Conservation (phyloP, 208 protist genomes). For the Acanthamoeba sp. region DNA sequence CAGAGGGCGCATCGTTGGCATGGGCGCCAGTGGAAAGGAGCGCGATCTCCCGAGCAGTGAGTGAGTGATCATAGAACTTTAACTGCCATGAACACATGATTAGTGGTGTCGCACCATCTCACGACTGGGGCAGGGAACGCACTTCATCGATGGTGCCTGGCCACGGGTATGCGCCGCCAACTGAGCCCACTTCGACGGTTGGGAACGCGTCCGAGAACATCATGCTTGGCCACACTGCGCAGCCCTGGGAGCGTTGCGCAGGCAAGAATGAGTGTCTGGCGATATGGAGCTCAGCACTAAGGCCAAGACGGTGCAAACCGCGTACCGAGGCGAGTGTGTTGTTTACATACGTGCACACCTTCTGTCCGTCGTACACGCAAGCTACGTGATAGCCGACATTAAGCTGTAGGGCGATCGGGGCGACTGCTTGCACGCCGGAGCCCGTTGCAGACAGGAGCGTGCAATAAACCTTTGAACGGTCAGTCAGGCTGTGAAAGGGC, state of each 20-base stretch:
- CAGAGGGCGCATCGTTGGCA: background rate
- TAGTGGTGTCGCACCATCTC: no score
- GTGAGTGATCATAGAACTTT: background rate
- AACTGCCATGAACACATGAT: background rate
- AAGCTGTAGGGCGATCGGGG: background rate
- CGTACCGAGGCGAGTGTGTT: background rate
- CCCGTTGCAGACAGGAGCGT: no score
- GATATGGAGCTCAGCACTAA: background rate
- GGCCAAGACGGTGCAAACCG: background rate
- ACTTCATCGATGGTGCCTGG: conserved; percentile 5
- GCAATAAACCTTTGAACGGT: no score
- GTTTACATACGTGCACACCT: background rate
- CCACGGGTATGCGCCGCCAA: background rate
- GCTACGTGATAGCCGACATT: background rate
- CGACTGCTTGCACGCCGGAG: no score
- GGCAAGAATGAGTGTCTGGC: background rate
- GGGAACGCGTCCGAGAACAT: background rate
- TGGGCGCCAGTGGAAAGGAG: no score
- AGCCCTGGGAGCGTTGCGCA: background rate
- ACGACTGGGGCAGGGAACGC: background rate
- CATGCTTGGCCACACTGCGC: background rate
- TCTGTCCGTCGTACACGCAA: background rate
- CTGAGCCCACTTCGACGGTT: background rate
- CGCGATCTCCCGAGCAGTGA: background rate
- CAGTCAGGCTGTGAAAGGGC: no score